Conservation (phyloP, 169 alveolate genomes). For the Cryptosporidium muris region DNA sequence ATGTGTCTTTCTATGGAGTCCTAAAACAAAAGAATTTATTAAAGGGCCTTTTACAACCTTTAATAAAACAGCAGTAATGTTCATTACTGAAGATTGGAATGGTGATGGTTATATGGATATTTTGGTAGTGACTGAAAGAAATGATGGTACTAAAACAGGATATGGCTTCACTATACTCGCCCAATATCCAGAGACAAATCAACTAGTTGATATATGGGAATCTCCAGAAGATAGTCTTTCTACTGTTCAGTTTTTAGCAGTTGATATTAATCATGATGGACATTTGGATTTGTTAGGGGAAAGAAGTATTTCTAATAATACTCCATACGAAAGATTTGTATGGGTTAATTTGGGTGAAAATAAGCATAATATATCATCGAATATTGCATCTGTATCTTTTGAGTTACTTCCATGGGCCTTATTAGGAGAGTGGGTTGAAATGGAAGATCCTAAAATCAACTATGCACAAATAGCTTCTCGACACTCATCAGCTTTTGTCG, state of each 20-base stretch:
- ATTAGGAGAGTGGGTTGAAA: slow-evolving; percentile 57
- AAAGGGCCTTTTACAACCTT: slow-evolving; percentile 5
- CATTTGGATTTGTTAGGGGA: slow-evolving; percentile 75
- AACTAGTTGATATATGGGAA: slow-evolving; percentile 33
- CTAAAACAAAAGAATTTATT: slow-evolving; percentile 18
- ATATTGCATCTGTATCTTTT: neutral
- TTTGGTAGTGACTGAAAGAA: slow-evolving; percentile 20
- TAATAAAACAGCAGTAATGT: slow-evolving; percentile 4
- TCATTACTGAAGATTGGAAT: slow-evolving; percentile 45
- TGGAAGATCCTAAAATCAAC: slow-evolving; percentile 44
- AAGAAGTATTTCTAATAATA: slow-evolving; percentile 5
- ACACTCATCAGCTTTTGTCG: slow-evolving; percentile 85
- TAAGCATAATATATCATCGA: neutral
- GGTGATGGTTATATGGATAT: slow-evolving; percentile 43
- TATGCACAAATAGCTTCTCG: slow-evolving; percentile 75
- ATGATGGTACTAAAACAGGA: neutral
- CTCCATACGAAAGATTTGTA: slow-evolving; percentile 66
- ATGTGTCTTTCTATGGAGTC: slow-evolving; percentile 26
- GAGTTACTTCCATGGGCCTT: slow-evolving; percentile 31
- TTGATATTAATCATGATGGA: slow-evolving; percentile 86
- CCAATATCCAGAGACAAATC: slow-evolving; percentile 7
- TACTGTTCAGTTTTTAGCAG: slow-evolving; percentile 80
- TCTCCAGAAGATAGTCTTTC: slow-evolving; percentile 71
- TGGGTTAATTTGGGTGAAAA: slow-evolving; percentile 76
- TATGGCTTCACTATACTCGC: slow-evolving; percentile 12